These are phyloP conservation scores for Zalaria sp. DNA, from an alignment of 2,329 filamentous ascomycete species.

Conservation along the genomic window DNA sequence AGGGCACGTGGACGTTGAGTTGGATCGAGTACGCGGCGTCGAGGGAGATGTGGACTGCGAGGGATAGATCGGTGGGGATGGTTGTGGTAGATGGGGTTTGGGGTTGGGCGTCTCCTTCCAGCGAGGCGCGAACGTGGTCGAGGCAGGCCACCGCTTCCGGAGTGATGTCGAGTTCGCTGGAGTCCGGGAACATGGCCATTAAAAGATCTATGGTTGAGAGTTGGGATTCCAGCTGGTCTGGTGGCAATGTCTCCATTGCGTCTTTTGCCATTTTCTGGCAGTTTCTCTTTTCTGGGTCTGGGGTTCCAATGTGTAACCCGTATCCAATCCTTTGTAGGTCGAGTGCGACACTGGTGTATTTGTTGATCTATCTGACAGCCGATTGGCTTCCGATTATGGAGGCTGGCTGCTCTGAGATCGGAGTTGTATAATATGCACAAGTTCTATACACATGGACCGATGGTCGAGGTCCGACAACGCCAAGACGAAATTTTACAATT, in stretches of 20 bases:
- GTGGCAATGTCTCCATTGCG: neutral
- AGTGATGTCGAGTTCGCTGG: neutral
- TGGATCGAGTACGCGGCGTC: constrained; percentile 10
- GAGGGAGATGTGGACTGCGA: neutral
- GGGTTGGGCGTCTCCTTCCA: neutral
- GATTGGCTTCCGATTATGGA: no score
- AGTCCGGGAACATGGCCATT: constrained; percentile 3
- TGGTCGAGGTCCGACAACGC: no score
- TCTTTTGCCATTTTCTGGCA: no score
- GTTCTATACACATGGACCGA: no score
- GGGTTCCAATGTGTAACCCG: no score
- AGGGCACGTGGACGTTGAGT: constrained; percentile 25
- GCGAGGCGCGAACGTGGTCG: neutral
- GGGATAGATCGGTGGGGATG: neutral
- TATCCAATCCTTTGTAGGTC: no score
- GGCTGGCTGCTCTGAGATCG: no score
- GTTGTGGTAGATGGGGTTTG: neutral
- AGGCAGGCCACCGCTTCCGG: neutral
- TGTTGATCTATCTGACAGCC: no score
- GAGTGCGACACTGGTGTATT: no score
- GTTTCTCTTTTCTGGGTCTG: no score
- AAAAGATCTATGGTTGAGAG: constrained; percentile 3
- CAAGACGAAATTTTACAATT: no score
- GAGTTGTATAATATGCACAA: no score
- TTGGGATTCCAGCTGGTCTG: constrained; percentile 2